Percentiles rank a stretch among this genome's conserved stretches.
Evolutionary conservation across 2,329 filamentous ascomycete genomes (phyloP).

Genomic region (Alternaria brassicae): DNA sequence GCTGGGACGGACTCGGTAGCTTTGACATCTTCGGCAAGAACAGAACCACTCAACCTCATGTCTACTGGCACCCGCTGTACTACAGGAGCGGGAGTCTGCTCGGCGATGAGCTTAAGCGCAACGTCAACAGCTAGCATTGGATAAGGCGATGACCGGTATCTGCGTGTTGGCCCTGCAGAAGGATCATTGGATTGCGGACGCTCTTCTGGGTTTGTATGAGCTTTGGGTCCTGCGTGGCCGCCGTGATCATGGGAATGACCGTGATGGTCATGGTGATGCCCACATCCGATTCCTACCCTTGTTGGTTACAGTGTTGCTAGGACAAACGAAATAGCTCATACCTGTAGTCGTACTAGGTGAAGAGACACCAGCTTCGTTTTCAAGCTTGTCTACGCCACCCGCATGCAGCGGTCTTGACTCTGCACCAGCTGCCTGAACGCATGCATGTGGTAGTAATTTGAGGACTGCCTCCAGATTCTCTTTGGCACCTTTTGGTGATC

Average conservation of each 20-base stretch:
- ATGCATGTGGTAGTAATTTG: slow-evolving; percentile 94
- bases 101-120: slow-evolving; percentile 74
- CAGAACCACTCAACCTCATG: slow-evolving; percentile 71
- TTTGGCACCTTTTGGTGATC: slow-evolving; percentile 91
- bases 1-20: slow-evolving; percentile 87
- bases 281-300: slow-evolving; percentile 30
- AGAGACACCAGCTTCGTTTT: slow-evolving; percentile 73
- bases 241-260: slow-evolving; percentile 63
- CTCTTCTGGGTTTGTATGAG: slow-evolving; percentile 73
- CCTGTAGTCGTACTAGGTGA: slow-evolving; percentile 26
- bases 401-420: slow-evolving; percentile 81
- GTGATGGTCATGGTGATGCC: slow-evolving; percentile 47
- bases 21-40: slow-evolving; percentile 82
- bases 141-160: slow-evolving; percentile 87
- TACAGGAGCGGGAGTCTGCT: slow-evolving; percentile 72
- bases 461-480: slow-evolving; percentile 91
- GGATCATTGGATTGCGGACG: slow-evolving; percentile 66
- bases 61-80: slow-evolving; percentile 67
- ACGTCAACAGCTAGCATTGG: slow-evolving; percentile 88
- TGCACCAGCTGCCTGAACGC: slow-evolving; percentile 81
- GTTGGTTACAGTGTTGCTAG: slow-evolving; percentile 2
- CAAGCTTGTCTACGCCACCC: slow-evolving; percentile 82
- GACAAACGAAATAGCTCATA: slow-evolving; percentile 1
- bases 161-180: slow-evolving; percentile 66
- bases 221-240: slow-evolving; percentile 59